Base-by-base conservation (phyloP, 805 yeast genomes). In the Isabelozyma heimii region DNA sequence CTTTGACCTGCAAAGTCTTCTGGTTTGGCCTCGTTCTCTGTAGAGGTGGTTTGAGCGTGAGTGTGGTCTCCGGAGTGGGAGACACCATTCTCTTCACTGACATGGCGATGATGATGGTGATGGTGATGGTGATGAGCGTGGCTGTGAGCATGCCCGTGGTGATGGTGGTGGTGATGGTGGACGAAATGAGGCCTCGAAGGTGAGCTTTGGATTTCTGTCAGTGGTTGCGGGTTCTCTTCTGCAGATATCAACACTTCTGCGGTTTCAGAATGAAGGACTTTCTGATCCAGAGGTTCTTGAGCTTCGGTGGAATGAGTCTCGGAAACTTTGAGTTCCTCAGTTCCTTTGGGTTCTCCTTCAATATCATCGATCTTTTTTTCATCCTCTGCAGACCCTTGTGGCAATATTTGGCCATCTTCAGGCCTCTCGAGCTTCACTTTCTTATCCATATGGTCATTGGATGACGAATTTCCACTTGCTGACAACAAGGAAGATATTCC, bases 71-170 rank as follows among this genome's bases (percentile, higher is more conserved):
- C 48, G n/a, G 38, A 12, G 35, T 48, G 51, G 8, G 51, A 45
- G 1, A 48, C 40, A 27, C 51, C 50, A 42, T 35, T 46, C 5
- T 24, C 24, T 9, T 15, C 14, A n/a, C 39, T 26, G 38, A 43
- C 7, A 39, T 52, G 59, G 12, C 58, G 59, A 35, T 50, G 58
- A 37, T 56, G 56, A 39, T 52, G 58, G 33, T 54, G 60, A 13
- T 54, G 56, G 40, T 52, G 57, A 39, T 49, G 52, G 4, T 47
- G 52, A 8, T 47, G 44, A 14, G 37, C 20, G 15, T 40, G 50
- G 13, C 35, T 45, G 37, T 52, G 49, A 9, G 42, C 43, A 24
- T 52, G 55, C 27, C 46, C 50, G 37, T 44, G 51, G 14, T 52
- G 56, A 37, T 44, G 47, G 17, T 50, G 60, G 38, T 47, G 54